A percentile compares a stretch with the other conserved stretches of the same genome.
phyloP scores from a whole-genome alignment of 306 rosid species.

The Dryas drummondii region DNA sequence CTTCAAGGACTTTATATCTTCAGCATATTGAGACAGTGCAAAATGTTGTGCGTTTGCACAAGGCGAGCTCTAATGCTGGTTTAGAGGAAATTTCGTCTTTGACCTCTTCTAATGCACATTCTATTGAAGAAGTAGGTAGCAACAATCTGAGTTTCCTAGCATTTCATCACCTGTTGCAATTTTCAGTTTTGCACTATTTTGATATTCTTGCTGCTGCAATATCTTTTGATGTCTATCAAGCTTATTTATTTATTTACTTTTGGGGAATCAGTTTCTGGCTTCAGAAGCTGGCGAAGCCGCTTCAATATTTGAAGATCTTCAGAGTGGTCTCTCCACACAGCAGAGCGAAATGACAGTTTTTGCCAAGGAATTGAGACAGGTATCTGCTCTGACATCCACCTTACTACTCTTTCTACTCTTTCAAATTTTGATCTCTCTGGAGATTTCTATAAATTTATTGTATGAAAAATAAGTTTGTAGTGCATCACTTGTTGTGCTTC shows the following conservation, averaged over 20 bases:
- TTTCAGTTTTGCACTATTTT: background rate
- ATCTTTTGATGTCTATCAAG: background rate
- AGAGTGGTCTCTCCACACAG: conserved; percentile 65
- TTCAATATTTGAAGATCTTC: conserved; percentile 66
- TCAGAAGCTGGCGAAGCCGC: conserved; percentile 53
- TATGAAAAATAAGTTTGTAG: background rate
- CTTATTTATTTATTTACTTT: conserved; percentile 1
- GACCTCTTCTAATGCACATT: conserved; percentile 57
- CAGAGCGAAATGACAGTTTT: conserved; percentile 61
- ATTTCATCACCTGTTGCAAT: background rate
- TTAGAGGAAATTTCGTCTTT: conserved; percentile 68
- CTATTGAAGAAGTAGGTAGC: conserved; percentile 69
- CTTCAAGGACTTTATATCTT: conserved; percentile 54
- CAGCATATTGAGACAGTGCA: conserved; percentile 80
- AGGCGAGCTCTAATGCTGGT: conserved; percentile 68
- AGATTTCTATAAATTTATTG: background rate
- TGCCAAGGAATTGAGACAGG: conserved; percentile 77
- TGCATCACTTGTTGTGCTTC: background rate
- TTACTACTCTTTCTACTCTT: background rate
- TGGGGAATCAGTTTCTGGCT: conserved; percentile 62
- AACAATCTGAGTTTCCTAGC: background rate
- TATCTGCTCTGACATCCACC: conserved; percentile 24
- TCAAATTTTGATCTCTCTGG: background rate
- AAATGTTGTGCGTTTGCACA: conserved; percentile 90
- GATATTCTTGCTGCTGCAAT: background rate